Evolutionary conservation across 345 rosid species (phyloP).

Genomic region (Clausena lansium): DNA sequence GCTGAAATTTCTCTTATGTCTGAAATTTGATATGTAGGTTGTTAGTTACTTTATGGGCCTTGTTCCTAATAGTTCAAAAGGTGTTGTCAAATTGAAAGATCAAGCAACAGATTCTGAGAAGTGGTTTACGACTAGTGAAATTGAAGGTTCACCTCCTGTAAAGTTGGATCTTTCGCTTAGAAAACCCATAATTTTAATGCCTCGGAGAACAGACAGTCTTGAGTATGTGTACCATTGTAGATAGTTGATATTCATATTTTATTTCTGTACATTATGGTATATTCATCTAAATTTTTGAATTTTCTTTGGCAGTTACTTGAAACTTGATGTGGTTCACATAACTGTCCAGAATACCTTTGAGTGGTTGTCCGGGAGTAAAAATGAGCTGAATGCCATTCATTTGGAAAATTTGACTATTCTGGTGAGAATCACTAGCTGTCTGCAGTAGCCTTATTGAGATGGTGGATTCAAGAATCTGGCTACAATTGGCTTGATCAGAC

Average conservation of each 20-base stretch:
- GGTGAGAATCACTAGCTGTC: constrained; percentile 51
- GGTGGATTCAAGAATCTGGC: neutral
- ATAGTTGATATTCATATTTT: neutral
- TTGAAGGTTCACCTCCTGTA: constrained; percentile 94
- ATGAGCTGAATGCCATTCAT: constrained; percentile 79
- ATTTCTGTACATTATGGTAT: constrained; percentile 6
- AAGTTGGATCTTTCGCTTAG: constrained; percentile 86
- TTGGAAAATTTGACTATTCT: constrained; percentile 70
- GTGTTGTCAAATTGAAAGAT: constrained; percentile 72
- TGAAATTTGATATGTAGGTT: constrained; percentile 49
- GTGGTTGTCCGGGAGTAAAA: constrained; percentile 77
- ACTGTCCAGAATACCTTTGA: constrained; percentile 79
- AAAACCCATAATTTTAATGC: constrained; percentile 96
- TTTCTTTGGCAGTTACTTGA: constrained; percentile 67
- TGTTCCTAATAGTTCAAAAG: constrained; percentile 65
- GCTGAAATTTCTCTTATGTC: constrained; percentile 30
- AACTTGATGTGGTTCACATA: constrained; percentile 94
- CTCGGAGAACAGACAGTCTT: constrained; percentile 77
- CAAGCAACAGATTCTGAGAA: constrained; percentile 86
- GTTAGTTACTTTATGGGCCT: constrained; percentile 89
- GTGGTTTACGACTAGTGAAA: constrained; percentile 81
- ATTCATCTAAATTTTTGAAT: constrained; percentile 17
- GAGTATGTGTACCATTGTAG: constrained; percentile 62
- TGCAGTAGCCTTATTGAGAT: neutral
- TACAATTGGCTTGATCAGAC: neutral